Base-by-base conservation (phyloP, 495 filamentous ascomycete genomes). In the Penicillium macrosclerotiorum region DNA sequence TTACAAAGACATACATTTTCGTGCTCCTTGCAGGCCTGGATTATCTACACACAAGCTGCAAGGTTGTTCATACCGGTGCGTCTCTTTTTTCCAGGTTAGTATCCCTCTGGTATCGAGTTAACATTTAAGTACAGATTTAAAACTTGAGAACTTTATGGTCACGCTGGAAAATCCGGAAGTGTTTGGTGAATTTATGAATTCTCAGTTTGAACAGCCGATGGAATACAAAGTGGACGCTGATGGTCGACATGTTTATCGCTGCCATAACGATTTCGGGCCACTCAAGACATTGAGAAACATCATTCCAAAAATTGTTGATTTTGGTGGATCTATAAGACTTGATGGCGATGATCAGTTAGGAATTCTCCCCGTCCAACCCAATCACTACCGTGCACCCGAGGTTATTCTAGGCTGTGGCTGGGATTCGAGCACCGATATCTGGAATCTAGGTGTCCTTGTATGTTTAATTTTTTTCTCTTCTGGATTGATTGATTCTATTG, bases 271-370 rank as follows among this genome's bases (percentile, higher is more conserved):
- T 42, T 69, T 74, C 47, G 69, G 71, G 18, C 60, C 52, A 50
- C 52, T 72, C 6, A 64, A 62, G 60, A 55, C 45, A 45, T 49
- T 54, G 17, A 55, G 47, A 43, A 69, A 59, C 51, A 54, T 67
- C 51, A 54, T 67, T 51, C 65, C 62, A 56, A 89, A 91, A 72
- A 88, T 95, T 55, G 89, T 88, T 64, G 89, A 95, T 71, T 94
- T 93, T 66, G 89, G 89, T 42, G 71, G 92, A 9, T 87, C 89
- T n/a, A 82, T 87, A 60, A 88, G 84, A 49, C 63, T 69, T 36
- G 41, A 68, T 41, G 56, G 58, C 55, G 54, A 63, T 16, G 57
- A 63, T 34, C 60, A 67, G 56, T 67, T 46, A 54, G 58, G 60
- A 26, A 55, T 68, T 44, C 66, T 59, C 57, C 71, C 67, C 37